Evolutionary conservation across 2,329 filamentous ascomycete species (phyloP).

Genomic region (Beauveria medogensis): DNA sequence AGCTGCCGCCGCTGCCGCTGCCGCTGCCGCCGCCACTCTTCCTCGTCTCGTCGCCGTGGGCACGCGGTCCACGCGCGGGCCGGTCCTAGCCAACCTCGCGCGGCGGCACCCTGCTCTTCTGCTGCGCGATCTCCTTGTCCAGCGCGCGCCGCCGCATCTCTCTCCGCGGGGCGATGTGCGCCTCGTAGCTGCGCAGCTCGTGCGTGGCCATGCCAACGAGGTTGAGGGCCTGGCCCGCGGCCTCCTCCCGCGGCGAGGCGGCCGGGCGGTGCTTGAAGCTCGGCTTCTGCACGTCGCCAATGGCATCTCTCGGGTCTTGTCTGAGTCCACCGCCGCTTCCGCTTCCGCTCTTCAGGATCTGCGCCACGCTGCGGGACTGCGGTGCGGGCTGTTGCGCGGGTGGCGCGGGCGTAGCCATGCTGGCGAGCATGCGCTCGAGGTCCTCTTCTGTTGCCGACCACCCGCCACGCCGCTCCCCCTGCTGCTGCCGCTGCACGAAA

Average conservation of each 20-base stretch:
- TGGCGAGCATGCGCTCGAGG: constrained; percentile 21
- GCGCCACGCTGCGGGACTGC: background rate
- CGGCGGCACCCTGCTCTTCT: background rate
- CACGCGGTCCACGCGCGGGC: background rate
- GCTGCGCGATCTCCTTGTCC: background rate
- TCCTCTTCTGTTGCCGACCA: constrained; percentile 8
- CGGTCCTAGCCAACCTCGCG: background rate
- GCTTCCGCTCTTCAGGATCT: background rate
- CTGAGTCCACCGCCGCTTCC: background rate
- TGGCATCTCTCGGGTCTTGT: constrained; percentile 6
- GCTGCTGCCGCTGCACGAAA: background rate
- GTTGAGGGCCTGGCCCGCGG: constrained; percentile 16
- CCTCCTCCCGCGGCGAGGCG: constrained; percentile 17
- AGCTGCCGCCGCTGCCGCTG: background rate
- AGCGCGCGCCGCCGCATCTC: constrained; percentile 17
- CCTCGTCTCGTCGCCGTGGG: background rate
- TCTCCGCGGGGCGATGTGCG: constrained; percentile 13
- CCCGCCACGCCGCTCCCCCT: background rate
- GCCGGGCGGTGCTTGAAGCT: constrained; percentile 12
- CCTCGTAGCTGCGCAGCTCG: constrained; percentile 19
- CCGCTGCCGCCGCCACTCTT: too few relatives aligned
- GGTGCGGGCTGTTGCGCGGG: background rate
- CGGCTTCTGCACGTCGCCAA: constrained; percentile 14
- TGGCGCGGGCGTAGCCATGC: constrained; percentile 20
- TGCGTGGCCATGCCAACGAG: constrained; percentile 15